phyloP scores from a whole-genome alignment of 1,139 yeast species.

The Kodamaea ohmeri region DNA sequence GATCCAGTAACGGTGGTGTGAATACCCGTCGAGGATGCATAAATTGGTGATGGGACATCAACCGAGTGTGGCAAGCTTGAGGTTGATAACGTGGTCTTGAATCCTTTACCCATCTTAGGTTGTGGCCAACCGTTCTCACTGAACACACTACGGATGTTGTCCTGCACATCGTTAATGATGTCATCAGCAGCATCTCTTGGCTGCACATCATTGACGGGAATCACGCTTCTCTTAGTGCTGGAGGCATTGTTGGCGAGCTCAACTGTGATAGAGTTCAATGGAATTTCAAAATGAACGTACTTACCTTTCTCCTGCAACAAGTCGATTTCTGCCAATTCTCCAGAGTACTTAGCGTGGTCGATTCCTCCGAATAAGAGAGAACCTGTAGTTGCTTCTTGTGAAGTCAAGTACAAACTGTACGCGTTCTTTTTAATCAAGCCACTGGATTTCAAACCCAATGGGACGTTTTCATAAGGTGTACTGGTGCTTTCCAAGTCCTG shows the following conservation, averaged over 20 bases:
- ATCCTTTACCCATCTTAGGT: not conserved
- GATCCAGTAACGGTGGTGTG: too few relatives aligned
- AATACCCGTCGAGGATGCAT: too few relatives aligned
- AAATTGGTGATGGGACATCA: too few relatives aligned
- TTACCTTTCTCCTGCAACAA: constrained; percentile 19
- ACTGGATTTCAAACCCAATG: constrained; percentile 24
- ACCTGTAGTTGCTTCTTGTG: constrained; percentile 41
- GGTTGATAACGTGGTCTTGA: constrained; percentile 1
- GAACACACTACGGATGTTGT: not conserved
- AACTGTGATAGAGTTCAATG: constrained; percentile 19
- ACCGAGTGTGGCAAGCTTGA: not conserved
- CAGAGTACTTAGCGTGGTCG: constrained; percentile 52
- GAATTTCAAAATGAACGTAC: constrained; percentile 21
- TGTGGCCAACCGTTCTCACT: not conserved
- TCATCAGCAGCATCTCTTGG: too few relatives aligned
- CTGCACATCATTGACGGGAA: too few relatives aligned
- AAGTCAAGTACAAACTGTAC: constrained; percentile 45
- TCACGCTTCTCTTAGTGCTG: constrained; percentile 2
- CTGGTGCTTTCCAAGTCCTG: constrained; percentile 14
- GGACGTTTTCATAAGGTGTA: constrained; percentile 28
- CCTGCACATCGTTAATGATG: not conserved
- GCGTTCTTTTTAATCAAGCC: constrained; percentile 29
- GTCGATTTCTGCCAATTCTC: constrained; percentile 32
- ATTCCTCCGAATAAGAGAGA: constrained; percentile 56
- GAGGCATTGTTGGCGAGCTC: not conserved